These are phyloP conservation scores for Boletus putidus DNA, from an alignment of 1,284 basidiomycete species.

Conservation along the genomic window DNA sequence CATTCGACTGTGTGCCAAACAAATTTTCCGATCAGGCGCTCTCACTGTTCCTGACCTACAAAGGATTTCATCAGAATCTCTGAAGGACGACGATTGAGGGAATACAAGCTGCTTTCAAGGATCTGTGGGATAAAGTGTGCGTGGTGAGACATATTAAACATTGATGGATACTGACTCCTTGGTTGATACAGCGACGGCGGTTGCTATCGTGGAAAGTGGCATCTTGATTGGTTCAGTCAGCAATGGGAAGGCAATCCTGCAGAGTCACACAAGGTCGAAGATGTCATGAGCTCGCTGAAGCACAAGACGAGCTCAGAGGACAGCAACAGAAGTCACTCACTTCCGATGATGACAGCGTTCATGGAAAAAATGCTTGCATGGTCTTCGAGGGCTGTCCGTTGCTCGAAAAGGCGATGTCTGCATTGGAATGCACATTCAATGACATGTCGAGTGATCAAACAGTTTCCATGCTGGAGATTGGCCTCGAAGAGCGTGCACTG, in stretches of 20 bases:
- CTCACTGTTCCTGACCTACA: conserved; percentile 1
- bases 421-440: not conserved
- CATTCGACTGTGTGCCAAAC: not conserved
- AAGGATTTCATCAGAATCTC: conserved; percentile 2
- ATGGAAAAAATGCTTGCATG: not conserved
- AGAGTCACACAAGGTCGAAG: not conserved
- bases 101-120: conserved; percentile 2
- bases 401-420: not conserved
- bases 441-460: not conserved
- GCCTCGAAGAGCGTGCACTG: not conserved
- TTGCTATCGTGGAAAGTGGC: not conserved
- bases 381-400: not conserved
- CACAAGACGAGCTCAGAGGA: not conserved
- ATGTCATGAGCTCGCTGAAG: not conserved
- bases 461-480: not conserved
- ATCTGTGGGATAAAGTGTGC: conserved; percentile 5
- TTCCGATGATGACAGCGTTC: not conserved
- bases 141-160: not conserved
- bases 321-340: not conserved
- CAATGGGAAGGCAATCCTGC: not conserved
- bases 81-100: not conserved
- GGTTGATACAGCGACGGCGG: too few species aligned
- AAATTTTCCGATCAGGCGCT: conserved; percentile 1
- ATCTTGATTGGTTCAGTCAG: not conserved
- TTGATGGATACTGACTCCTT: too few species aligned